A percentile compares a stretch with the other conserved stretches of the same genome.
Evolutionary conservation across 331 rosid species (phyloP).

Genomic region (Saraca asoca): DNA sequence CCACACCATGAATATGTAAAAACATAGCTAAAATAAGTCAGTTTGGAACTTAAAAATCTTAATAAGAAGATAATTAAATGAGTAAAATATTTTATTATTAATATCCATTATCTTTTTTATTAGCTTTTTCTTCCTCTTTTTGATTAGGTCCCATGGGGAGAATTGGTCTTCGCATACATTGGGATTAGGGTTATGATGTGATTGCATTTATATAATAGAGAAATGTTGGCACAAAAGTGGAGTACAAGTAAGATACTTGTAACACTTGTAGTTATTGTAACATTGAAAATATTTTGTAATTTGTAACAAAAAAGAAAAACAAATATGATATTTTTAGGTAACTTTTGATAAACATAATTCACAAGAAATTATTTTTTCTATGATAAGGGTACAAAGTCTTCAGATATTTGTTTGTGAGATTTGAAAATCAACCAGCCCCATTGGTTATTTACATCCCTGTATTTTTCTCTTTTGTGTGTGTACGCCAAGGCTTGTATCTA

Average conservation of each 20-base stretch:
- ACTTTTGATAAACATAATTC: neutral
- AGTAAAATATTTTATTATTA: too few relatives aligned
- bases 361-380: neutral
- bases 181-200: constrained; percentile 65
- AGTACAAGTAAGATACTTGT: constrained; percentile 64
- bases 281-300: neutral
- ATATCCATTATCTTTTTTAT: neutral
- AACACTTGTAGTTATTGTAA: neutral
- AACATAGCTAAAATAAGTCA: too few relatives aligned
- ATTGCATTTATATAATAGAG: constrained; percentile 79
- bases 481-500: neutral
- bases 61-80: too few relatives aligned
- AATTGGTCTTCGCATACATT: constrained; percentile 86
- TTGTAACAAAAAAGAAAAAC: neutral
- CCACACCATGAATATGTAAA: too few relatives aligned
- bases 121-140: neutral
- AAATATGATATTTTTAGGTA: neutral
- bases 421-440: constrained; percentile 85
- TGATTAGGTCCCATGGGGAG: constrained; percentile 70
- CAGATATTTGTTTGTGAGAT: constrained; percentile 69
- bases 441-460: constrained; percentile 22
- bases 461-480: neutral
- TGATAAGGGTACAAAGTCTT: constrained; percentile 68
- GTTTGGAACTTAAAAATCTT: too few relatives aligned
- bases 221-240: constrained; percentile 87